Base-by-base conservation (phyloP, 2,329 filamentous ascomycete species). In the Paecilomyces niveus region DNA sequence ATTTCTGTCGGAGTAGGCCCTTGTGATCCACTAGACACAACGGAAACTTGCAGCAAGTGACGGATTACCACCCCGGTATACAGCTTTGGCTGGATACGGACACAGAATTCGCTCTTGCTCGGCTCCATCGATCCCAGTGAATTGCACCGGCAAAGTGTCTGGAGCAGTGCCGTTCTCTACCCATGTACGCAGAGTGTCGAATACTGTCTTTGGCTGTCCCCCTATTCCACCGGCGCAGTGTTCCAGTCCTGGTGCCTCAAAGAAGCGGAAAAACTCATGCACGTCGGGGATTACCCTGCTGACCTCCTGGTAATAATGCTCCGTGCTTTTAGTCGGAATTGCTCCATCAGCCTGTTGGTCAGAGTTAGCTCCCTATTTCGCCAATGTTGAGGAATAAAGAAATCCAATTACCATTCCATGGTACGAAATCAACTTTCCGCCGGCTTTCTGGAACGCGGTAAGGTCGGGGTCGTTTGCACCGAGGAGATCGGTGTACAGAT, bases 401-500 rank as follows among this genome's bases (percentile, higher is more conserved):
- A 52, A 24, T 8, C 24, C 18, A 52, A 15, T 52, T 52, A 52
- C 49, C 49, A 51, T 15, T 10, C 55, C 55, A 32, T 57, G 55
- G 26, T 51, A 57, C 9, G 49, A 22, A 4, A 57, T 24, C 13
- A 57, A 26, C 21, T 57, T 57, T 35, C 55, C 55, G 13, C 55
- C 55, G n/a, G 55, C 55, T 5, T 57, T 22, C 33, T 33, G 18
- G 55, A 53, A 51, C 15, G 18, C 49, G 21, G 49, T 52, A 22
- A 57, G 58, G 33, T 56, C 64, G 31, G 67, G 63, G 7, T 64
- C 67, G 39, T 76, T 68, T 9, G 64, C 70, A 8, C 57, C 55
- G n/a, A 66, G 54, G 54, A 72, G 61, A 58, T 68, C 71, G 3
- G 59, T 56, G 3, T 65, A 60, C 35, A 75, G 64, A 54, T 69